phyloP scores from a whole-genome alignment of 2,329 filamentous ascomycete genomes.

The Colletotrichum endophyticum region DNA sequence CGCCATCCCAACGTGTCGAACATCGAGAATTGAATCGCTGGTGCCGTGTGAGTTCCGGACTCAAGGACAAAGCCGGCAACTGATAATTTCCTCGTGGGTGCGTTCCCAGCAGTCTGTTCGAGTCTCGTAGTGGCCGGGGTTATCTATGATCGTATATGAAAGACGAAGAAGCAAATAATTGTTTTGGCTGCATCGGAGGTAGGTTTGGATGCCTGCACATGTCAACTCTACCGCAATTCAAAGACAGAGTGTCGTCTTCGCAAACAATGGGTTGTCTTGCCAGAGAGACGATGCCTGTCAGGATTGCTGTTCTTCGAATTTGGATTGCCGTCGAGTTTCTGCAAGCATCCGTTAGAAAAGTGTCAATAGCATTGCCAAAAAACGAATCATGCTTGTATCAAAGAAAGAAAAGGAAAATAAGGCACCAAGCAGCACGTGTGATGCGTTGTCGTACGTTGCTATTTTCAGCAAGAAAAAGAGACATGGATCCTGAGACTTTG shows the following conservation, averaged over 20 bases:
- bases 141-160: not conserved
- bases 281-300: too few relatives aligned
- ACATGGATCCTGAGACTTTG: not conserved
- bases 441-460: not conserved
- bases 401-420: not conserved
- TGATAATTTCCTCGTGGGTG: too few relatives aligned
- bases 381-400: not conserved
- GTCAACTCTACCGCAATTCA: not conserved
- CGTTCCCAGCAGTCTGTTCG: too few relatives aligned
- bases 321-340: conserved; percentile 2
- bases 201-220: not conserved
- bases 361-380: not conserved
- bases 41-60: too few relatives aligned
- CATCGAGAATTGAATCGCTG: too few relatives aligned
- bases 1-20: too few relatives aligned
- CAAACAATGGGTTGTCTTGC: too few relatives aligned
- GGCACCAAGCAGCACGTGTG: not conserved
- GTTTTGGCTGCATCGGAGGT: not conserved
- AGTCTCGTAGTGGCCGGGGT: not conserved
- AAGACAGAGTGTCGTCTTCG: too few relatives aligned
- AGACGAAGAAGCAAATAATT: not conserved
- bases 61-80: too few relatives aligned
- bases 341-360: not conserved
- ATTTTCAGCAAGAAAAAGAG: not conserved
- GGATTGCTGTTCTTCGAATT: not conserved